Evolutionary conservation across 371 early-diverging fungal species (phyloP), one percentile per base, ranked within the genome.

Genomic region (Mucor velutinosus): DNA sequence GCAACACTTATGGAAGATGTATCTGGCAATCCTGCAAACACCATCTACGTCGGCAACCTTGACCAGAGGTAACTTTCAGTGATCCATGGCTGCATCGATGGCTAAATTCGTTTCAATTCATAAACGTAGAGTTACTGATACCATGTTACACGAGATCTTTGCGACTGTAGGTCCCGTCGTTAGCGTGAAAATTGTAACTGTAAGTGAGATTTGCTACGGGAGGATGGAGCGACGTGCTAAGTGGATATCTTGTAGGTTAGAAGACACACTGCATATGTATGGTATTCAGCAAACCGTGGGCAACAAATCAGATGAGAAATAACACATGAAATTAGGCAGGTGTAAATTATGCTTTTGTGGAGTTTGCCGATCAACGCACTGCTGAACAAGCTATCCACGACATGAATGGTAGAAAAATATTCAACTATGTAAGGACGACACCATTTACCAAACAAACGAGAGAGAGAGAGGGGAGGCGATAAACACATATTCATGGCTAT

Each of bases 271-370:
- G 19, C 62, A 15, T 69, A 62, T 66, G 73, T 73, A 73, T 21
- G 58, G 58, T 4, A 21, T 62, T 45, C 21, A 37, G 15, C 4
- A 55, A 39, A 41, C 7, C 19, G 7, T 39, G 19, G 0, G 7
- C n/a, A 33, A 33, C n/a, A 10, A 11, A 56, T 49, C 30, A 32
- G 10, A 58, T 17, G 47, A 2, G 11, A 25, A 23, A 21, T 23
- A 37, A 37, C 37, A 27, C 53, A 15, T 27, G 15, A 17, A 17
- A 55, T 7, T 67, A 73, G 73, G 69, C 63, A 53, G 58, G 91
- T 32, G 77, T 92, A 64, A 93, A 92, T 79, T 96, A 93, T 80
- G 97, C 94, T n/a, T 96, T 96, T 76, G 90, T 97, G 49, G 95
- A 95, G 73, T 94, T 91, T 83, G 75, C 69, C 57, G 92, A 92